These are phyloP conservation scores for Cladosporium sp. DNA, from an alignment of 2,329 filamentous ascomycete genomes.

Conservation along the genomic window DNA sequence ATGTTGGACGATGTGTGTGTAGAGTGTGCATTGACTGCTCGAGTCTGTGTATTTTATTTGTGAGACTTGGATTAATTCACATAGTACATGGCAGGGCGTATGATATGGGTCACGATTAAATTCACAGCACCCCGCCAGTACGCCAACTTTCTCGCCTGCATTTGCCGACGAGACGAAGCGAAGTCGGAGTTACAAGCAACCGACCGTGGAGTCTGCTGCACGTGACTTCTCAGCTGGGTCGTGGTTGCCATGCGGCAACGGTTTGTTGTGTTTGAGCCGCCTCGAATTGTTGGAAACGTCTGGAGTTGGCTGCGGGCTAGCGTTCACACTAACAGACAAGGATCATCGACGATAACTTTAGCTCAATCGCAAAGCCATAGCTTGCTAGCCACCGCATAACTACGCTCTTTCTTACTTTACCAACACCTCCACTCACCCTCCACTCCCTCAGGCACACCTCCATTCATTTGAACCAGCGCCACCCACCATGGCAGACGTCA, in stretches of 20 bases:
- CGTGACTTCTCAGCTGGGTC: background rate
- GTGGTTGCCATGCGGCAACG: background rate
- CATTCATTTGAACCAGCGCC: conserved; percentile 17
- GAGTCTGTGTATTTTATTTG: background rate
- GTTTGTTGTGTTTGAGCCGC: background rate
- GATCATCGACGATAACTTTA: background rate
- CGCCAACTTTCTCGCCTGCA: background rate
- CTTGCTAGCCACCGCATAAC: background rate
- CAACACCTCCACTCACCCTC: background rate
- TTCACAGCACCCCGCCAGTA: conserved; percentile 10
- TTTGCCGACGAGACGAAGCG: background rate
- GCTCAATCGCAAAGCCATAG: background rate
- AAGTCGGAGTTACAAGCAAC: conserved; percentile 5
- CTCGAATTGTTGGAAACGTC: background rate
- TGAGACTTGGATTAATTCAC: background rate
- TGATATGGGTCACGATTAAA: background rate
- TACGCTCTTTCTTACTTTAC: background rate
- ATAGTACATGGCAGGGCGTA: background rate
- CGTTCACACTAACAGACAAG: background rate
- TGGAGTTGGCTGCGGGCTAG: background rate
- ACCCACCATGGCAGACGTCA: conserved; percentile 55
- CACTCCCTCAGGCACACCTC: background rate
- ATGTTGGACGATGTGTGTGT: conserved; percentile 44
- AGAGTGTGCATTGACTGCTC: background rate
- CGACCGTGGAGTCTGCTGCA: background rate